phyloP scores from a whole-genome alignment of 2,329 filamentous ascomycete species.

The Paramyrothecium sp. region DNA sequence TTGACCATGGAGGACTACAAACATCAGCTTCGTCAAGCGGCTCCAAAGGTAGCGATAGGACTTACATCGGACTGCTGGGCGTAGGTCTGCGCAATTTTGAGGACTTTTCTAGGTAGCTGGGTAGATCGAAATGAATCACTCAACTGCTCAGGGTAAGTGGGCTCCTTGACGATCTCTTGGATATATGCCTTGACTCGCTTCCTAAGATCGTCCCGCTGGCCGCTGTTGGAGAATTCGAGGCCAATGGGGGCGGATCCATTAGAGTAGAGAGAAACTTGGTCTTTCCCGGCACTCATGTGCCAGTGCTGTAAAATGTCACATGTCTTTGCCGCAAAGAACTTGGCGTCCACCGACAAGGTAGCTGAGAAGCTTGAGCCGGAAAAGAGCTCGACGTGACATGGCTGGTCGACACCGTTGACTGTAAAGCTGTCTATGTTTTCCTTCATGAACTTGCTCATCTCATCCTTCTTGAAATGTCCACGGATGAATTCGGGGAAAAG shows the following conservation, averaged over 20 bases:
- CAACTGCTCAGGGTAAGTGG: conserved; percentile 46
- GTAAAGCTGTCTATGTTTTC: conserved; percentile 48
- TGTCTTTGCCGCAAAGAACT: conserved; percentile 50
- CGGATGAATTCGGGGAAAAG: conserved; percentile 54
- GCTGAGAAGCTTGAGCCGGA: conserved; percentile 43
- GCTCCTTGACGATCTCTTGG: conserved; percentile 45
- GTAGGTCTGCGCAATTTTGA: conserved; percentile 48
- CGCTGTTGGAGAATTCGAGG: conserved; percentile 40
- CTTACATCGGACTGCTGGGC: conserved; percentile 43
- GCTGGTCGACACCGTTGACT: conserved; percentile 36
- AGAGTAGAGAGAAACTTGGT: conserved; percentile 38
- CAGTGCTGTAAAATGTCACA: conserved; percentile 49
- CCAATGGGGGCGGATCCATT: conserved; percentile 48
- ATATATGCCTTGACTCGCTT: conserved; percentile 48
- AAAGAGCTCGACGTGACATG: conserved; percentile 46
- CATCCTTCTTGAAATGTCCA: conserved; percentile 47
- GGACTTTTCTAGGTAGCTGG: conserved; percentile 42
- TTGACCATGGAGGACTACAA: conserved; percentile 47
- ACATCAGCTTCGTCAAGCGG: conserved; percentile 9
- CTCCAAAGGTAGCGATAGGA: conserved; percentile 9
- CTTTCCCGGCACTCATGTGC: conserved; percentile 39
- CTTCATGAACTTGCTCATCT: conserved; percentile 44
- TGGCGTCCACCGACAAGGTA: conserved; percentile 45
- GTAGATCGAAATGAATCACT: conserved; percentile 46
- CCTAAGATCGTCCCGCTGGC: conserved; percentile 44